Evolutionary conservation across 257 asterid species (phyloP).

Genomic region (Solanum arcanum): DNA sequence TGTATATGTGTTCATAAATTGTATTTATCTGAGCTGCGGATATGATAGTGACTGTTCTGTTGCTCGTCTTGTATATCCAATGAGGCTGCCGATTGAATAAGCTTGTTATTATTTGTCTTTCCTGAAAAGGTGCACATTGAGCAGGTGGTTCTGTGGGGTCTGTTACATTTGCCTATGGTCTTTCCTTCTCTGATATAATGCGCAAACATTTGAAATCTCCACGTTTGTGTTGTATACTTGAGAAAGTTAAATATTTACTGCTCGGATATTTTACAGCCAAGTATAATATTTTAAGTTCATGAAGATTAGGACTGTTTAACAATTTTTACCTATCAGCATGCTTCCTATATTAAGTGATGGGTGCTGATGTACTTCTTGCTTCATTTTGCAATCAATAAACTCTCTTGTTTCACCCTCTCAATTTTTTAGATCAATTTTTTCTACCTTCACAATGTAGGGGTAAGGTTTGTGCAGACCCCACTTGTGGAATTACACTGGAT

Average conservation of each 20-base stretch:
- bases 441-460: background rate
- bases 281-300: background rate
- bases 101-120: background rate
- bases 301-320: background rate
- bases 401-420: background rate
- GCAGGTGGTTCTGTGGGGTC: background rate
- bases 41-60: background rate
- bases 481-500: background rate
- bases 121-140: background rate
- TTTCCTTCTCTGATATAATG: background rate
- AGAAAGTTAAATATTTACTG: background rate
- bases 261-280: background rate
- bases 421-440: background rate
- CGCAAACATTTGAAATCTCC: background rate
- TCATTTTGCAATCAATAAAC: background rate
- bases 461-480: background rate
- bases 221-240: background rate
- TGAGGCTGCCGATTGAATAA: background rate
- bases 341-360: background rate
- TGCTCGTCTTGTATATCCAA: background rate
- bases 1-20: background rate
- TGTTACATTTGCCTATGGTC: background rate
- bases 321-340: background rate
- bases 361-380: background rate
- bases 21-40: background rate